These are phyloP conservation scores for Colletotrichum paranaense DNA, from an alignment of 2,329 filamentous ascomycete species.

Conservation along the genomic window DNA sequence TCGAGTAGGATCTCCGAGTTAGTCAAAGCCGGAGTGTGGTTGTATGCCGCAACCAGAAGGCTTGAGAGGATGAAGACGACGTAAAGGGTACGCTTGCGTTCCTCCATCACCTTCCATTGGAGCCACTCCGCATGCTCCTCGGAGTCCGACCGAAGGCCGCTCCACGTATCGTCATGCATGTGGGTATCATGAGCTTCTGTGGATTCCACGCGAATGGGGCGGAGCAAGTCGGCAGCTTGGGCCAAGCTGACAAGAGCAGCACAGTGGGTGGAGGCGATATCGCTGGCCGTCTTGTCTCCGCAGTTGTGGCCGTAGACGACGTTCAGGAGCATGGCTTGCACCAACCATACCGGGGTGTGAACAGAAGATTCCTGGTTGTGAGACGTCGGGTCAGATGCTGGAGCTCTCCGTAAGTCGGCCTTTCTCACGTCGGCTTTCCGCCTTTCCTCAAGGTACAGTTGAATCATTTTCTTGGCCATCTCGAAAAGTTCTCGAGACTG, in stretches of 20 bases:
- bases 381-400: slow-evolving; percentile 58
- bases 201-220: slow-evolving; percentile 57
- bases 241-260: slow-evolving; percentile 91
- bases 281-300: slow-evolving; percentile 88
- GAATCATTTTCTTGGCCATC: slow-evolving; percentile 94
- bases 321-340: slow-evolving; percentile 96
- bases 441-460: slow-evolving; percentile 90
- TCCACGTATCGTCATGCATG: slow-evolving; percentile 66
- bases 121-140: slow-evolving; percentile 83
- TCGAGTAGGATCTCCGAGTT: slow-evolving; percentile 94
- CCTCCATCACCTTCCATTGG: slow-evolving; percentile 87
- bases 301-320: slow-evolving; percentile 96
- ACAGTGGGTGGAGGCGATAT: slow-evolving; percentile 93
- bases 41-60: slow-evolving; percentile 90
- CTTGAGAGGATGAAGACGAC: slow-evolving; percentile 93
- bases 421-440: slow-evolving; percentile 84
- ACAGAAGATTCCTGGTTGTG: slow-evolving; percentile 69
- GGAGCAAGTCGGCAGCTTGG: slow-evolving; percentile 81
- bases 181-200: slow-evolving; percentile 64
- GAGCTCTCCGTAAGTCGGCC: slow-evolving; percentile 66
- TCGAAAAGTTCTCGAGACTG: slow-evolving; percentile 90
- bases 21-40: slow-evolving; percentile 88
- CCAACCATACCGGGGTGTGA: slow-evolving; percentile 90
- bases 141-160: slow-evolving; percentile 55
- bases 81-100: slow-evolving; percentile 93